Conservation (phyloP, 768 basidiomycete species). For the Rhodotorula graminis region DNA sequence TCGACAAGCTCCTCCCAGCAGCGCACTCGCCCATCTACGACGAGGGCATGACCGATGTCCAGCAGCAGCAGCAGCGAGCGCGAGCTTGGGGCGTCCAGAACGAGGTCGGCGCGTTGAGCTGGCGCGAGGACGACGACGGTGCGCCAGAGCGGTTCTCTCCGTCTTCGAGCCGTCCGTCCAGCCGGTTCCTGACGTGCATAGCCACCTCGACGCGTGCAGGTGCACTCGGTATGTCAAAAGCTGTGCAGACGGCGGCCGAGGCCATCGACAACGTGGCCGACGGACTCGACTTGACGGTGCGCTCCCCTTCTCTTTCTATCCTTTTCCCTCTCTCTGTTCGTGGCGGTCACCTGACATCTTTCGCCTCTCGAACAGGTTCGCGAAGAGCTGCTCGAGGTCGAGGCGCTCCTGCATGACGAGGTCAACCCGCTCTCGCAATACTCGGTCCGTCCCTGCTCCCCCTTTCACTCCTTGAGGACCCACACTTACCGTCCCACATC, state of each 20-base stretch:
- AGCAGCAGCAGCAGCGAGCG: slow-evolving; percentile 44
- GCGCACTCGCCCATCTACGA: background rate
- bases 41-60: background rate
- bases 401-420: no score
- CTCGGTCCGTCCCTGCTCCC: background rate
- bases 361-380: background rate
- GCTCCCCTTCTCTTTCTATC: background rate
- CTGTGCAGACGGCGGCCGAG: slow-evolving; percentile 12
- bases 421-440: background rate
- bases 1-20: background rate
- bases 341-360: no score
- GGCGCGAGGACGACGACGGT: slow-evolving; percentile 73
- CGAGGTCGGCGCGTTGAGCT: slow-evolving; percentile 76
- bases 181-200: background rate
- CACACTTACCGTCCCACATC: background rate
- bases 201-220: background rate
- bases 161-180: background rate
- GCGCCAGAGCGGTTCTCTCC: slow-evolving; percentile 12
- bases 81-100: slow-evolving; percentile 59
- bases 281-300: background rate
- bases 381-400: background rate
- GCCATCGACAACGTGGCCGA: background rate
- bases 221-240: slow-evolving; percentile 9
- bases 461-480: background rate
- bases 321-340: no score